Base-by-base conservation (phyloP, 495 filamentous ascomycete species). In the Tirmania nivea region DNA sequence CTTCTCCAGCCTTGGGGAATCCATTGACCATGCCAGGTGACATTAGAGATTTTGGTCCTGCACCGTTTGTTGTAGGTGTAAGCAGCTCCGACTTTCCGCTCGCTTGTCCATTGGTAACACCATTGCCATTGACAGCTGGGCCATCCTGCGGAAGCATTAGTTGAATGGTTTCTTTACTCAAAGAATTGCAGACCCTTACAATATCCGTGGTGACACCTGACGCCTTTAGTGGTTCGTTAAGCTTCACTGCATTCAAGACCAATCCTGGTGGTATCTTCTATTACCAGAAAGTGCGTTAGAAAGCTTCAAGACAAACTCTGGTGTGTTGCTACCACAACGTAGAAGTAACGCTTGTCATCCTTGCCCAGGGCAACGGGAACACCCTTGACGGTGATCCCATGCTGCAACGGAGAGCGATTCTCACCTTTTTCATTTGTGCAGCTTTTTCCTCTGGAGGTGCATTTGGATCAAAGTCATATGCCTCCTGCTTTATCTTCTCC, bases 371-470 rank as follows among this genome's bases (percentile, higher is more conserved):
- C 37, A n/a, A 54, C 14, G 4, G 49, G 16, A 25, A 31, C 52
- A 14, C 17, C 14, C 42, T 1, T 47, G n/a, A n/a, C 37, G 37
- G n/a, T 42, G 42, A 47, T 14, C 17, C 16, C 52, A 17, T 11
- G n/a, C 36, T 17, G 52, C 31, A 42, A 42, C 8, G 51, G 31
- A 25, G 51, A 12, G 39, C 34, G n/a, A 14, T 48, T 56, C 54
- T 53, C 76, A 95, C 90, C 57, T 80, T 75, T 74, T 74, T 73
- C 5, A 81, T 80, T 56, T 83, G 80, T 21, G 81, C 81, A 49
- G 75, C 79, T 70, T 96, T 96, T 62, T 88, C 75, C 66, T 86
- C 84, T 0, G 84, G 75, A 17, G 75, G 79, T 25, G 88, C 87
- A 71, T 94, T 64, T 2, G 90, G 86, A 64, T 96, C 74, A 69